Evolutionary conservation across 2,329 filamentous ascomycete species (phyloP).

Genomic region (Penicillium olsonii): DNA sequence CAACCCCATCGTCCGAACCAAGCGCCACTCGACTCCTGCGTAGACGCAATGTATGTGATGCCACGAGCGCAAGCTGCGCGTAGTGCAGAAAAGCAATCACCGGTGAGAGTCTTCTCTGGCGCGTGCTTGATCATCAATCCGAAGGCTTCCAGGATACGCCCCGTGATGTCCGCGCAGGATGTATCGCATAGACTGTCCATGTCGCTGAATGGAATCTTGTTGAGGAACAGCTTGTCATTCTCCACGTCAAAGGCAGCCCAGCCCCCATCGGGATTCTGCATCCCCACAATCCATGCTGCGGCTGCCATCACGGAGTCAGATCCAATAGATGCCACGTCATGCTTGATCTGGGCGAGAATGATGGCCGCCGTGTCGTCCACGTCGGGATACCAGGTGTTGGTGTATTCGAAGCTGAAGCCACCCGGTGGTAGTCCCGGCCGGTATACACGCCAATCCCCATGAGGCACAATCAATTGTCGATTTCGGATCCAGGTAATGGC

Average conservation of each 20-base stretch:
- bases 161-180: conserved; percentile 35
- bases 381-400: conserved; percentile 35
- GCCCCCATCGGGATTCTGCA: conserved; percentile 41
- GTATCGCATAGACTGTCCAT: conserved; percentile 39
- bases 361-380: conserved; percentile 36
- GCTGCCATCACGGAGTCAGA: conserved; percentile 14
- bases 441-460: conserved; percentile 34
- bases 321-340: conserved; percentile 11
- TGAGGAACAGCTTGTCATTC: conserved; percentile 35
- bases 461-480: conserved; percentile 24
- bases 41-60: conserved; percentile 24
- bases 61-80: conserved; percentile 16
- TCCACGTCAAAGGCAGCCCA: conserved; percentile 39
- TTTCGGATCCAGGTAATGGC: conserved; percentile 16
- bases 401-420: conserved; percentile 35
- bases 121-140: conserved; percentile 19
- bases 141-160: conserved; percentile 33
- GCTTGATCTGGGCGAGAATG: conserved; percentile 30
- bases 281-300: conserved; percentile 33
- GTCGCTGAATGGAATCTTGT: conserved; percentile 41
- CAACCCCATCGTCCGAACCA: conserved; percentile 38
- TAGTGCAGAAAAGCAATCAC: background rate
- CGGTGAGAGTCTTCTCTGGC: background rate
- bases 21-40: conserved; percentile 28
- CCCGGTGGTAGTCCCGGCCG: conserved; percentile 23